Evolutionary conservation across 345 rosid genomes (phyloP), one percentile per base, ranked within the genome.

Genomic region (rapeseed (Brassica napus)): DNA sequence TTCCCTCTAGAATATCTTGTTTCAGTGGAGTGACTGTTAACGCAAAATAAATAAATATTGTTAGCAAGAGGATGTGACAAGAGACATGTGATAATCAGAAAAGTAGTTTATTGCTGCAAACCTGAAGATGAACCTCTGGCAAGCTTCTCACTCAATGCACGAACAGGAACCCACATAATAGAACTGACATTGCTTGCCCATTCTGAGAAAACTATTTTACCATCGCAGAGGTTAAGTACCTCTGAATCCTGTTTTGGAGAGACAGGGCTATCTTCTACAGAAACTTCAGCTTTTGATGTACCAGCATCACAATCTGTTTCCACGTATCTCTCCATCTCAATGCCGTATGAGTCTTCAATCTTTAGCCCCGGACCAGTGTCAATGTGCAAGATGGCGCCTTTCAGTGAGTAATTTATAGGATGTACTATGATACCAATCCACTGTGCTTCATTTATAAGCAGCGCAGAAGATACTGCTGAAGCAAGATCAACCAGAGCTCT

Each of bases 341-440:
- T 89, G 72, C 80, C 86, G 86, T 82, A 86, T 1, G 86, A 86
- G 70, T 87, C 92, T 79, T 90, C 97, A 65, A 91, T 90, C 82
- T 82, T 88, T 87, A 95, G 88, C 58, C 97, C 99, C 62, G 97
- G 99, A 79, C 98, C 97, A 79, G 99, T 87, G 76, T 95, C 98
- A 81, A 95, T 88, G 81, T 91, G 90, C 91, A 93, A 84, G 75
- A 90, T 79, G 58, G 97, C 97, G 66, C 90, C 97, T 81, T 87
- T 89, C 54, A 95, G 74, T 26, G 99, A 89, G 87, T 95, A 93
- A 82, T 85, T 84, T 44, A 95, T 86, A 31, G 99, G 98, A 64
- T 81, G 84, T 18, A 87, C 92, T 34, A 86, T 87, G 76, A 95
- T 85, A 79, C 99, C 99, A 23, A 91, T 86, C 92, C 94, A 93